These are phyloP conservation scores for Rhizomucor miehei DNA, from an alignment of 371 early-diverging fungal genomes.

Conservation along the genomic window DNA sequence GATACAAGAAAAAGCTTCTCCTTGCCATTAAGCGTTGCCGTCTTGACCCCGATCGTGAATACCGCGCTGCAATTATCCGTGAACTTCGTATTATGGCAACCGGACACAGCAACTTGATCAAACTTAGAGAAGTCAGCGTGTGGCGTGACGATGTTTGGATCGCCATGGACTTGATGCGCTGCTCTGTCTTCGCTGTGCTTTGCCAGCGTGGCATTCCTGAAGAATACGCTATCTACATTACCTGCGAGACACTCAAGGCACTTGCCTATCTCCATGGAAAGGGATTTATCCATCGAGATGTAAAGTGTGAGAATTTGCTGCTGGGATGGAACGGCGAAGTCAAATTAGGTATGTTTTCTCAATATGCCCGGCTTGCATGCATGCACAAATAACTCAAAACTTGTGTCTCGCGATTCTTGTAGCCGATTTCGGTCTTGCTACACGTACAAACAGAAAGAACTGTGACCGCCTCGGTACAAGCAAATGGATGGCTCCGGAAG, in stretches of 20 bases:
- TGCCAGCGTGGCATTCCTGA: constrained; percentile 53
- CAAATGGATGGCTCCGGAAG: constrained; percentile 97
- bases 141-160: constrained; percentile 54
- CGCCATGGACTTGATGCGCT: constrained; percentile 48
- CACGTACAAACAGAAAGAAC: constrained; percentile 50
- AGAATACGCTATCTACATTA: constrained; percentile 40
- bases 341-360: constrained; percentile 97
- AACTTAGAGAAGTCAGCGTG: constrained; percentile 41
- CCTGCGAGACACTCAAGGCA: constrained; percentile 61
- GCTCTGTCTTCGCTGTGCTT: constrained; percentile 49
- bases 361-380: constrained; percentile 63
- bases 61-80: constrained; percentile 44
- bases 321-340: constrained; percentile 92
- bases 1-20: constrained; percentile 37
- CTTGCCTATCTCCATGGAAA: constrained; percentile 91
- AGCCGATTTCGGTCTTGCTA: constrained; percentile 48
- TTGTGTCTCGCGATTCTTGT: neutral
- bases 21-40: constrained; percentile 50
- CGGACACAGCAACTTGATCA: constrained; percentile 43
- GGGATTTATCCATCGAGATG: constrained; percentile 95
- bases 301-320: constrained; percentile 97
- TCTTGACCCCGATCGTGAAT: constrained; percentile 48
- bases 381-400: constrained; percentile 16
- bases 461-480: constrained; percentile 91
- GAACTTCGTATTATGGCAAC: constrained; percentile 50